Percentiles rank a stretch among this genome's conserved stretches.
Conservation (phyloP, 352 stramenopile species). For the Phytophthora uliginosa region DNA sequence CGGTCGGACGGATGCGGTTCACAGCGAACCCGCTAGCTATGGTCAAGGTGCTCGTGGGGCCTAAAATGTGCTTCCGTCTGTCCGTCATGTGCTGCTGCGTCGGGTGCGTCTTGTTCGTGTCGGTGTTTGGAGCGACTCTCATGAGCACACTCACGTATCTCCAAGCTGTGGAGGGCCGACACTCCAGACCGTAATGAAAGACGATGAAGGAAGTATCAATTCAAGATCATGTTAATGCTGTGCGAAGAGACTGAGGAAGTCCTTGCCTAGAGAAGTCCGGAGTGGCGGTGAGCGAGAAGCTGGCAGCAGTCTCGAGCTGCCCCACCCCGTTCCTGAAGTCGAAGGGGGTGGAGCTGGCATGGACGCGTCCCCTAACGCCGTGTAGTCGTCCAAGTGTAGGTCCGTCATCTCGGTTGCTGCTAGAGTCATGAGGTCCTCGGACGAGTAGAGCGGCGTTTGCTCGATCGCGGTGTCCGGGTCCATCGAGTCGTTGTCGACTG, state of each 20-base stretch:
- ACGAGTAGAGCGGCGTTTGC: slow-evolving; percentile 68
- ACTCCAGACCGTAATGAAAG: slow-evolving; percentile 7
- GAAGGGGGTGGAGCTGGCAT: slow-evolving; percentile 19
- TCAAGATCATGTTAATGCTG: slow-evolving; percentile 54
- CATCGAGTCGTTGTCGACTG: slow-evolving; percentile 59
- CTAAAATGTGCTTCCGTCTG: slow-evolving; percentile 66
- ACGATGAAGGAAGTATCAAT: slow-evolving; percentile 4
- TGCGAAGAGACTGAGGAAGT: slow-evolving; percentile 86
- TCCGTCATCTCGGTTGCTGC: slow-evolving; percentile 66
- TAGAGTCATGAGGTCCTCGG: slow-evolving; percentile 67
- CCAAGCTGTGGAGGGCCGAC: slow-evolving; percentile 27
- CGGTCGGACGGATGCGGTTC: slow-evolving; percentile 87
- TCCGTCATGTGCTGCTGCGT: slow-evolving; percentile 62
- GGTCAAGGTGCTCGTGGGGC: slow-evolving; percentile 76
- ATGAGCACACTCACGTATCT: slow-evolving; percentile 86
- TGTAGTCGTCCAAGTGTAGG: slow-evolving; percentile 77
- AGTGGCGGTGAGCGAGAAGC: slow-evolving; percentile 46
- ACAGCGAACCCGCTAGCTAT: slow-evolving; percentile 88
- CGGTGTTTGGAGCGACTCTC: slow-evolving; percentile 75
- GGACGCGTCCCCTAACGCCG: slow-evolving; percentile 25
- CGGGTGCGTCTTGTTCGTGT: slow-evolving; percentile 69
- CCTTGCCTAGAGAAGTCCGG: slow-evolving; percentile 76
- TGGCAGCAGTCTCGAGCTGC: slow-evolving; percentile 14
- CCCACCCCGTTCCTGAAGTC: slow-evolving; percentile 10
- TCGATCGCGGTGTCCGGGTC: slow-evolving; percentile 77